Percentiles rank a stretch among this genome's conserved stretches.
These are phyloP conservation scores for Talaromyces sp. DNA, from an alignment of 2,329 filamentous ascomycete genomes.

Conservation along the genomic window DNA sequence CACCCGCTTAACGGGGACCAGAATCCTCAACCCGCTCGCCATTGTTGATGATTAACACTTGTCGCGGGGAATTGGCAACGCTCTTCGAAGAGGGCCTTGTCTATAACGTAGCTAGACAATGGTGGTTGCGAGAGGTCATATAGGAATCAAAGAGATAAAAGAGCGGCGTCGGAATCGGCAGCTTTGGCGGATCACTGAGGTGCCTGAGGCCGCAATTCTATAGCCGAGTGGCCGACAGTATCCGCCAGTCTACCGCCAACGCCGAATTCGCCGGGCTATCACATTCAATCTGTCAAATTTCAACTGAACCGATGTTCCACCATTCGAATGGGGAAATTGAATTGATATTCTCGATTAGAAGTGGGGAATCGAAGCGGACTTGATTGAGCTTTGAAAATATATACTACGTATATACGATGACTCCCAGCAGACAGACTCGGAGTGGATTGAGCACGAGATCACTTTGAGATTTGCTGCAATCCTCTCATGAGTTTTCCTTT, in stretches of 20 bases:
- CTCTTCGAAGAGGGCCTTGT: neutral
- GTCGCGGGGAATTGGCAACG: neutral
- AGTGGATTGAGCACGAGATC: neutral
- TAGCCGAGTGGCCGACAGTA: slow-evolving; percentile 8
- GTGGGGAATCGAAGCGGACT: neutral
- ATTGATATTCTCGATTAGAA: neutral
- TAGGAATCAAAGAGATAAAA: neutral
- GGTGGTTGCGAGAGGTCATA: neutral
- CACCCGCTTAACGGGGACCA: slow-evolving; percentile 78
- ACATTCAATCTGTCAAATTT: neutral
- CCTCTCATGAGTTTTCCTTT: neutral
- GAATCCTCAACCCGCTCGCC: slow-evolving; percentile 60
- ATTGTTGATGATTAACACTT: slow-evolving; percentile 30
- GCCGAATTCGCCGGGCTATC: neutral
- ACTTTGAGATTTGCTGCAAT: neutral
- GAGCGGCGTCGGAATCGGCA: slow-evolving; percentile 8
- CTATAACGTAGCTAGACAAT: neutral
- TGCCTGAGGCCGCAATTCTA: neutral
- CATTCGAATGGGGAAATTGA: neutral
- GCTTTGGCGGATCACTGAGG: neutral
- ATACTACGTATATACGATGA: neutral
- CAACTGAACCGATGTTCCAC: no score
- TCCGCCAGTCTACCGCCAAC: slow-evolving; percentile 1
- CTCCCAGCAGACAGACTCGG: neutral
- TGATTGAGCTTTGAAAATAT: neutral